Conservation (phyloP, 2,329 filamentous ascomycete genomes). For the Penicillium sp. region DNA sequence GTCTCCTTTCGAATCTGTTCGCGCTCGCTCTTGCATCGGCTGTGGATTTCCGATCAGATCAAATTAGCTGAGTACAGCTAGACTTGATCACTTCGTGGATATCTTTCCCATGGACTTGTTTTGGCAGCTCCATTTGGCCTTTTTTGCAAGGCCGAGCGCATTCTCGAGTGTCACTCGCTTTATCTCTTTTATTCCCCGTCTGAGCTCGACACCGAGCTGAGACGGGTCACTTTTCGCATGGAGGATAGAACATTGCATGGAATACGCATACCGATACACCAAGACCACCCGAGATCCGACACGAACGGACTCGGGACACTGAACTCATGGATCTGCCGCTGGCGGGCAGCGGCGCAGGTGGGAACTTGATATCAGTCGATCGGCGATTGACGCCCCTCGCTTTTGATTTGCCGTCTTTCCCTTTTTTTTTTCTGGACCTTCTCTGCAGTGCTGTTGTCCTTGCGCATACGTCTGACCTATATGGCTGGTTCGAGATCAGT, state of each 20-base stretch:
- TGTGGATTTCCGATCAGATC: background rate
- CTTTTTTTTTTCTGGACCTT: slow-evolving; percentile 3
- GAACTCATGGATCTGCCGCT: slow-evolving; percentile 28
- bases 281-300: background rate
- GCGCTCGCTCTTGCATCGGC: background rate
- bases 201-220: background rate
- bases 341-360: slow-evolving; percentile 28
- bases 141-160: background rate
- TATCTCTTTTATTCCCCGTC: slow-evolving; percentile 1
- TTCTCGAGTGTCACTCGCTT: slow-evolving; percentile 1
- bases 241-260: slow-evolving; percentile 27
- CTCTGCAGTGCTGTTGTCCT: slow-evolving; percentile 6
- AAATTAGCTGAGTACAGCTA: too few species aligned
- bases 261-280: slow-evolving; percentile 11
- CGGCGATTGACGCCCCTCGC: slow-evolving; percentile 18
- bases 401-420: background rate
- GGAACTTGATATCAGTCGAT: slow-evolving; percentile 19
- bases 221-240: slow-evolving; percentile 16
- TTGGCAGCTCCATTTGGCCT: background rate
- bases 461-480: slow-evolving; percentile 17
- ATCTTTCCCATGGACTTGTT: background rate
- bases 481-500: slow-evolving; percentile 1
- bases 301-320: slow-evolving; percentile 3
- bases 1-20: background rate
- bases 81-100: background rate